These are phyloP conservation scores for Musa acuminata DNA, from an alignment of 176 grass and related monocot genomes.

Conservation along the genomic window DNA sequence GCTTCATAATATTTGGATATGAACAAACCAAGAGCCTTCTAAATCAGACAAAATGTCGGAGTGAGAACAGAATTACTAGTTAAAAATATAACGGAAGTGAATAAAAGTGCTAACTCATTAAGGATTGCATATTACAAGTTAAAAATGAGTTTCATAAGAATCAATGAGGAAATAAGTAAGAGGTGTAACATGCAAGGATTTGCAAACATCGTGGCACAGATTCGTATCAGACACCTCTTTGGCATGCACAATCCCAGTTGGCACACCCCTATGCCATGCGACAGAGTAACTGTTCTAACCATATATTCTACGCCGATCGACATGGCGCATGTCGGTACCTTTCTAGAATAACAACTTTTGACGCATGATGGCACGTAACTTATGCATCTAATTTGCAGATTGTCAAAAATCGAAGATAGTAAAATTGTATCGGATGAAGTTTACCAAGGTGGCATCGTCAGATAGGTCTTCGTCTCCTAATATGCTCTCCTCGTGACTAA, in stretches of 20 bases:
- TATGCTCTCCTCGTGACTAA: constrained; percentile 7
- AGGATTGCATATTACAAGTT: background rate
- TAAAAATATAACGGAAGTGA: background rate
- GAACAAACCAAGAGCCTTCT: background rate
- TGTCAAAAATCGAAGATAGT: background rate
- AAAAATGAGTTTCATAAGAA: background rate
- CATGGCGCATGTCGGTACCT: background rate
- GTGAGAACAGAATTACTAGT: background rate
- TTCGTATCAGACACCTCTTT: background rate
- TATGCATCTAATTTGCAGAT: background rate
- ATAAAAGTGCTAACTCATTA: background rate
- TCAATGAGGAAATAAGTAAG: background rate
- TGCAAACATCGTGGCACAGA: background rate
- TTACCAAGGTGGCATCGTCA: constrained; percentile 58
- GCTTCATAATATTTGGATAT: background rate
- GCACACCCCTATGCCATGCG: background rate
- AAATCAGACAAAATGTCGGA: background rate
- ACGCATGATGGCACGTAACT: background rate
- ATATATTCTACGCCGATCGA: background rate
- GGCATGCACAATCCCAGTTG: background rate
- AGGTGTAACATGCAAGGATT: background rate
- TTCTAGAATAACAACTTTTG: background rate
- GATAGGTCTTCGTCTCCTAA: background rate
- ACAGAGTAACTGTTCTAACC: background rate
- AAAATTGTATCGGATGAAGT: background rate